Evolutionary conservation across 306 rosid species (phyloP), one percentile per base, ranked within the genome.

Genomic region (Cyclanthera cordifolia): DNA sequence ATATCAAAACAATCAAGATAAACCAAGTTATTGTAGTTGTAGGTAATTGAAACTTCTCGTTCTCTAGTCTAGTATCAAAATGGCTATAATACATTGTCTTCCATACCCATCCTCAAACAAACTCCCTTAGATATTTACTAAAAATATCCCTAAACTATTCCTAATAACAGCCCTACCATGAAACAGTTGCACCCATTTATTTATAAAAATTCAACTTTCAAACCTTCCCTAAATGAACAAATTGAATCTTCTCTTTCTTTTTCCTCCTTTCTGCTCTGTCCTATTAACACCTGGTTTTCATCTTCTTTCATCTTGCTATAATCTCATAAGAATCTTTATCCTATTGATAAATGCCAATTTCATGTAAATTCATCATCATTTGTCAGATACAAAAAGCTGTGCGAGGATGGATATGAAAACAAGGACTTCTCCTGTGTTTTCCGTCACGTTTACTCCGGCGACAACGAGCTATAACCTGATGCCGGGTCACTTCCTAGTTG

Each of bases 381-480:
- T 49, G 58, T 13, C 86, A 88, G 91, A 81, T 91, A 82, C 58
- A 73, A 79, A 12, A 81, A 83, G 24, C 82, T 91, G 1, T 91
- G 96, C 84, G 60, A 60, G n/a, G 80, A 69, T 56, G 97, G 88
- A 12, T 78, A 83, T 66, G 96, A 87, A 73, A 61, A 70, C 13
- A 76, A 74, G 74, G 97, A 88, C 79, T 91, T 91, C 76, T 88
- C 97, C 4, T 82, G 90, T 65, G 91, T 82, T 61, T 91, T 91
- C 79, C 88, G 88, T 53, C 95, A 86, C 77, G 81, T 74, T 66
- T 86, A 86, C 84, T 76, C 84, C 2, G 96, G 96, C 11, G 59
- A 16, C 51, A 83, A 91, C 43, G 96, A 91, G 67, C 21, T 21
- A 30, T 70, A 53, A 53, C 12, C 51, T 1, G 30, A 50, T 20